Conservation (phyloP, 164 flowering plant species). For the Echeveria elegans region DNA sequence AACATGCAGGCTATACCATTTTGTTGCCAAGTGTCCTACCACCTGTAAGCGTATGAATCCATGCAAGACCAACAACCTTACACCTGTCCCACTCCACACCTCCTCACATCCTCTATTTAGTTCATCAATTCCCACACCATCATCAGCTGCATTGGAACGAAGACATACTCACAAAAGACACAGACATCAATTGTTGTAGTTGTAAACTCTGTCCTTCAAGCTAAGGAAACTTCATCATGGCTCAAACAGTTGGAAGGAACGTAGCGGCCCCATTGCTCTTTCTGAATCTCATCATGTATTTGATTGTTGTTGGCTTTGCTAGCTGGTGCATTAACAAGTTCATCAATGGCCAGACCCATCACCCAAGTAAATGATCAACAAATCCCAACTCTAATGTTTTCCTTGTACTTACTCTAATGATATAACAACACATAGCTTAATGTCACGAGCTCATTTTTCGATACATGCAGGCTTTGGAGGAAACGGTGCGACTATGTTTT, state of each 20-base stretch:
- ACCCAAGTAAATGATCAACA: no score
- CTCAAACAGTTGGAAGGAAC: slow-evolving; percentile 55
- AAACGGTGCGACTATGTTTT: no score
- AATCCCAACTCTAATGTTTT: no score
- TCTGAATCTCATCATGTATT: slow-evolving; percentile 61
- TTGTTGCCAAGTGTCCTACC: slow-evolving; percentile 1
- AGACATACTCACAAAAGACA: no score
- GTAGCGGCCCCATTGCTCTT: slow-evolving; percentile 83
- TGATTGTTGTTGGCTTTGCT: slow-evolving; percentile 60
- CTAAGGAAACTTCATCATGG: slow-evolving; percentile 32
- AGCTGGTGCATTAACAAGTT: slow-evolving; percentile 77
- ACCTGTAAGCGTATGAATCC: slow-evolving; percentile 5
- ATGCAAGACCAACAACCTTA: background rate
- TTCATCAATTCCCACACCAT: no score
- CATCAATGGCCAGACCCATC: slow-evolving; percentile 70
- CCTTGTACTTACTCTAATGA: no score
- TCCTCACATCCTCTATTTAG: background rate
- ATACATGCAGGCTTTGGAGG: no score
- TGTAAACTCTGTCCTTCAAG: no score
- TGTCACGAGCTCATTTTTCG: no score
- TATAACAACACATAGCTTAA: no score
- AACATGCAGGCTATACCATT: background rate
- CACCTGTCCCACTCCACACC: background rate
- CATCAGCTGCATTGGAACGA: no score
- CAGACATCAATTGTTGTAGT: background rate